A percentile compares a stretch with the other conserved stretches of the same genome.
Conservation (phyloP, 1,284 basidiomycete genomes). For the Microbotryum intermedium region DNA sequence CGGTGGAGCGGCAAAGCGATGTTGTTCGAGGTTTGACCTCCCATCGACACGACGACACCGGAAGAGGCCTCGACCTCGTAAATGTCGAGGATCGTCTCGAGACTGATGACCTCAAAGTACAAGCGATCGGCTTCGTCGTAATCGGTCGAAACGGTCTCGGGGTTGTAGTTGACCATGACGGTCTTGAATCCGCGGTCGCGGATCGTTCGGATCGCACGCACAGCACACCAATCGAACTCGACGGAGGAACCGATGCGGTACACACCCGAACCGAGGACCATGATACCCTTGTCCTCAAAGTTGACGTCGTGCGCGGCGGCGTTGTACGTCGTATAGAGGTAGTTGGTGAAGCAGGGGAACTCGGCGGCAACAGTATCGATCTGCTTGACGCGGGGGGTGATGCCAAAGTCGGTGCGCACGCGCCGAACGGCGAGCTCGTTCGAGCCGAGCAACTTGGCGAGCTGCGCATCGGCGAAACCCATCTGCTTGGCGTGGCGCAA, state of each 20-base stretch:
- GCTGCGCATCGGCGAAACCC: slow-evolving; percentile 92
- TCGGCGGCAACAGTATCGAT: slow-evolving; percentile 99
- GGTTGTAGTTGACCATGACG: slow-evolving; percentile 99
- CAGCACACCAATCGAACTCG: slow-evolving; percentile 99
- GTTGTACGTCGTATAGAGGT: slow-evolving; percentile 99
- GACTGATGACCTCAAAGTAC: slow-evolving; percentile 98
- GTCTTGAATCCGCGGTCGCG: slow-evolving; percentile 87
- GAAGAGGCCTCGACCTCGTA: slow-evolving; percentile 90
- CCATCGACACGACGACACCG: slow-evolving; percentile 93
- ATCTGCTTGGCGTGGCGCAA: slow-evolving; percentile 80
- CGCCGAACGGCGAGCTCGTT: slow-evolving; percentile 82
- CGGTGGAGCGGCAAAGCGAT: slow-evolving; percentile 93
- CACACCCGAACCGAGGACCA: slow-evolving; percentile 98
- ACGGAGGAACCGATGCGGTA: slow-evolving; percentile 97
- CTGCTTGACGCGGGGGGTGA: slow-evolving; percentile 97
- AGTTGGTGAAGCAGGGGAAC: slow-evolving; percentile 98
- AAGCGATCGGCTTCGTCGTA: slow-evolving; percentile 97
- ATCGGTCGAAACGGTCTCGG: slow-evolving; percentile 98
- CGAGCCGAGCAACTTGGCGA: slow-evolving; percentile 77
- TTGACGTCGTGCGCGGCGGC: slow-evolving; percentile 91
- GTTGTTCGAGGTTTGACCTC: slow-evolving; percentile 96
- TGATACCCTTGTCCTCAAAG: slow-evolving; percentile 93
- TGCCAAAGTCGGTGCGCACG: slow-evolving; percentile 67
- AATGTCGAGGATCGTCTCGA: slow-evolving; percentile 98
- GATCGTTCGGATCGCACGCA: slow-evolving; percentile 88